Percentiles rank a stretch among this genome's conserved stretches.
phyloP scores from a whole-genome alignment of 2,329 filamentous ascomycete genomes.

The Akanthomyces muscarius region DNA sequence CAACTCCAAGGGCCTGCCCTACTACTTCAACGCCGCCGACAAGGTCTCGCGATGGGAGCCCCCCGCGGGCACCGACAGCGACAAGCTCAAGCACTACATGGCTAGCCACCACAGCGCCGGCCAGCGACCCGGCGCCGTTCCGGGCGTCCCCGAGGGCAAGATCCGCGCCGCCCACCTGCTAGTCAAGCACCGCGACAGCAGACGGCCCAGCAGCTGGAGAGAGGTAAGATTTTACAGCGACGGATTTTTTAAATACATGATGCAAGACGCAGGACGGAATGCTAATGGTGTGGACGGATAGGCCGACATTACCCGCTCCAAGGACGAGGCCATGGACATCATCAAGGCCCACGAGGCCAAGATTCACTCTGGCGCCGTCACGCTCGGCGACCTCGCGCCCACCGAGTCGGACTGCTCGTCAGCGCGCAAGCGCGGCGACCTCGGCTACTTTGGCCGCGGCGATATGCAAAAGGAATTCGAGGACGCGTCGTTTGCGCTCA shows the following conservation, averaged over 20 bases:
- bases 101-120: conserved; percentile 71
- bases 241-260: neutral
- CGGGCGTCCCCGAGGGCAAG: conserved; percentile 62
- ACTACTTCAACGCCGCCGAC: conserved; percentile 90
- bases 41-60: conserved; percentile 96
- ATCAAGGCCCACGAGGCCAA: conserved; percentile 69
- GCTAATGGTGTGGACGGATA: conserved; percentile 24
- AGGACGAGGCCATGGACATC: conserved; percentile 79
- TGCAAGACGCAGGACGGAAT: neutral
- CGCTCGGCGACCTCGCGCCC: conserved; percentile 78
- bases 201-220: conserved; percentile 88
- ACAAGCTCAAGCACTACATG: conserved; percentile 94
- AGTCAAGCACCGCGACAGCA: conserved; percentile 86
- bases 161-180: conserved; percentile 91
- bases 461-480: conserved; percentile 99
- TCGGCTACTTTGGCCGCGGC: conserved; percentile 89
- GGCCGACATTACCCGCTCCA: conserved; percentile 79
- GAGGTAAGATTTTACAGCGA: conserved; percentile 46
- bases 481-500: conserved; percentile 86
- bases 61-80: conserved; percentile 79
- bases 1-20: conserved; percentile 97
- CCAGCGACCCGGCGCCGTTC: conserved; percentile 37
- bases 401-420: conserved; percentile 95
- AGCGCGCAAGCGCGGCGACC: conserved; percentile 85
- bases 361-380: conserved; percentile 66